Evolutionary conservation across 345 rosid species (phyloP).

Genomic region (Eucalyptus sp.): DNA sequence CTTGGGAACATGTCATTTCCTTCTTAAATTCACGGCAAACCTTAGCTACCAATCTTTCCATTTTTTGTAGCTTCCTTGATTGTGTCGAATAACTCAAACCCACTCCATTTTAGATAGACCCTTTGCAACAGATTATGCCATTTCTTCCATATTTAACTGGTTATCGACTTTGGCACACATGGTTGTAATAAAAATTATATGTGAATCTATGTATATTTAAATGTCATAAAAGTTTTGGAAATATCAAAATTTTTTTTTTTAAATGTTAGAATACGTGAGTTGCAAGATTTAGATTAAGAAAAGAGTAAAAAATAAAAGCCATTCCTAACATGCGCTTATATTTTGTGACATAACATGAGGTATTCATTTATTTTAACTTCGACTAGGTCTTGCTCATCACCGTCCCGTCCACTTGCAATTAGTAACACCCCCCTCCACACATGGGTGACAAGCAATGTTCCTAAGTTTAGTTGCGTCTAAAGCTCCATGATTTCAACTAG

Average conservation of each 20-base stretch:
- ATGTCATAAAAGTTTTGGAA: neutral
- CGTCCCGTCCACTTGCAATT: neutral
- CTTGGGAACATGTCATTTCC: neutral
- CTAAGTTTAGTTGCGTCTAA: neutral
- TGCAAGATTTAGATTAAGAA: neutral
- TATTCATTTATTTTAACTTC: neutral
- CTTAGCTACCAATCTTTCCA: neutral
- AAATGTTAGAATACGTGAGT: neutral
- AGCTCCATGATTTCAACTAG: neutral
- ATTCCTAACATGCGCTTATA: neutral
- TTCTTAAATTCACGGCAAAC: neutral
- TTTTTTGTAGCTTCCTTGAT: neutral
- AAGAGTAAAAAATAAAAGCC: neutral
- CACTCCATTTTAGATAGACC: neutral
- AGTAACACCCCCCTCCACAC: neutral
- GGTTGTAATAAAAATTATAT: neutral
- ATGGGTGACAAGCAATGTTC: neutral
- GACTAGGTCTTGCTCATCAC: neutral
- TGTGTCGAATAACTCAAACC: neutral
- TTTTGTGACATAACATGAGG: neutral
- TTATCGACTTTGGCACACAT: accelerated
- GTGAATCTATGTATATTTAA: neutral
- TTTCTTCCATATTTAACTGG: neutral
- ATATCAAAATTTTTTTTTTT: neutral
- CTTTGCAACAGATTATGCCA: neutral